Percentiles rank a stretch among this genome's conserved stretches.
These are phyloP conservation scores for Zymoseptoria passerinii DNA, from an alignment of 2,329 filamentous ascomycete genomes.

Conservation along the genomic window DNA sequence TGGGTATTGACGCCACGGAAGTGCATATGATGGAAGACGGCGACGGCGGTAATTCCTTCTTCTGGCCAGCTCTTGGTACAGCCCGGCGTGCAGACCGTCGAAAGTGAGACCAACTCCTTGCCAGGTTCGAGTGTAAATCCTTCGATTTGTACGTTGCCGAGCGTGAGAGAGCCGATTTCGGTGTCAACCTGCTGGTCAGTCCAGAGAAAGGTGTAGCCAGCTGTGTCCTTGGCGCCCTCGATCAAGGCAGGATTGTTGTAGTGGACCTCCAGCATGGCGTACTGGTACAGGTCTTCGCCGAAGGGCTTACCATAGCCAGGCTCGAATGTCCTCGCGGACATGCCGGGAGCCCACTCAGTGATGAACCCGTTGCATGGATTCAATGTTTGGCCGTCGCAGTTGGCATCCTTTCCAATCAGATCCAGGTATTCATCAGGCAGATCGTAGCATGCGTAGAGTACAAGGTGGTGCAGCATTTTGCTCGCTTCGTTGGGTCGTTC, in stretches of 20 bases:
- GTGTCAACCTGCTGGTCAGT: constrained; percentile 11
- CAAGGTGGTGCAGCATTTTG: constrained; percentile 12
- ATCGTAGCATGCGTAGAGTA: constrained; percentile 15
- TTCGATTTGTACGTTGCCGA: constrained; percentile 10
- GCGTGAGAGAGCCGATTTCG: constrained; percentile 13
- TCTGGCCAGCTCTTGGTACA: constrained; percentile 12
- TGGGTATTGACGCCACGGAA: constrained; percentile 10
- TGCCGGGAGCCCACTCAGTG: constrained; percentile 15
- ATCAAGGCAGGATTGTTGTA: constrained; percentile 14
- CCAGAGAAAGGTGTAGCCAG: constrained; percentile 10
- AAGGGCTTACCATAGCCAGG: constrained; percentile 15
- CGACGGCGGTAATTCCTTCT: constrained; percentile 14
- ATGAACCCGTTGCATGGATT: constrained; percentile 16
- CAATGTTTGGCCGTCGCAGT: constrained; percentile 12
- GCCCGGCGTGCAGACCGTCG: constrained; percentile 15
- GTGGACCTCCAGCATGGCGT: constrained; percentile 15
- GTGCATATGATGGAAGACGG: constrained; percentile 17
- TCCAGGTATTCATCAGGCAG: constrained; percentile 4
- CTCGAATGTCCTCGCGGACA: constrained; percentile 15
- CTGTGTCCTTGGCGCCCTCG: constrained; percentile 9
- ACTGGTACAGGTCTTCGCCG: constrained; percentile 10
- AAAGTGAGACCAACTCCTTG: constrained; percentile 7
- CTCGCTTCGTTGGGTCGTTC: constrained; percentile 9
- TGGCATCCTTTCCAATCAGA: constrained; percentile 10
- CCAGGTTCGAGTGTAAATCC: constrained; percentile 15